Percentiles rank a stretch among this genome's conserved stretches.
These are phyloP conservation scores for Talaromyces sp. DNA, from an alignment of 2,329 filamentous ascomycete genomes.

Conservation along the genomic window DNA sequence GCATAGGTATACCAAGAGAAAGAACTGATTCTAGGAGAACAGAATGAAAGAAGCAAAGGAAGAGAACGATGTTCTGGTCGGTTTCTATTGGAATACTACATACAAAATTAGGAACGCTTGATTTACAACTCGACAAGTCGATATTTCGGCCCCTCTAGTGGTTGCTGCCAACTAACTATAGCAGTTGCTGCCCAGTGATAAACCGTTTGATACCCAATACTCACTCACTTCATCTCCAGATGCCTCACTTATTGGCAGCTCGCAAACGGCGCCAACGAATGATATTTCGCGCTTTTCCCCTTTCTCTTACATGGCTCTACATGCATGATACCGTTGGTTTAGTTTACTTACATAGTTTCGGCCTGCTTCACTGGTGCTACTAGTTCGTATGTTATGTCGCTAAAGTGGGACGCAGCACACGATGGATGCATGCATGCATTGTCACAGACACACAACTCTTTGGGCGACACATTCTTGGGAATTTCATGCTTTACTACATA, in stretches of 20 bases:
- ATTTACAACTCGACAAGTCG: not conserved
- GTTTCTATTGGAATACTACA: not conserved
- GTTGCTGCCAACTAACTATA: not conserved
- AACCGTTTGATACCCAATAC: constrained; percentile 15
- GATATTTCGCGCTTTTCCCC: not conserved
- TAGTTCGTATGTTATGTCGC: constrained; percentile 3
- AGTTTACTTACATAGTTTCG: not conserved
- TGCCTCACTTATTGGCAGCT: constrained; percentile 16
- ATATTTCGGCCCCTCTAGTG: not conserved
- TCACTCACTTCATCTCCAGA: constrained; percentile 1
- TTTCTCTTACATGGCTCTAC: not conserved
- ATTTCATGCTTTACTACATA: not conserved
- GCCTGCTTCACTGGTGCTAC: not conserved
- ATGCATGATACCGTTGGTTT: not conserved
- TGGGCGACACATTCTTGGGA: not conserved
- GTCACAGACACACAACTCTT: constrained; percentile 6
- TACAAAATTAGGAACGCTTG: not conserved
- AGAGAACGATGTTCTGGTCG: not conserved
- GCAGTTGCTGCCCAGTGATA: constrained; percentile 11
- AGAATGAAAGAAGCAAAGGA: not conserved
- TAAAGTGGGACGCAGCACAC: constrained; percentile 4
- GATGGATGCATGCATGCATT: constrained; percentile 1
- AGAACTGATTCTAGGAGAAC: not conserved
- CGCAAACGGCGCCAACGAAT: not conserved
- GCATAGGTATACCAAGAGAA: not conserved